Evolutionary conservation across 257 asterid species (phyloP), one percentile per base, ranked within the genome.

Genomic region (Salvia hispanica): DNA sequence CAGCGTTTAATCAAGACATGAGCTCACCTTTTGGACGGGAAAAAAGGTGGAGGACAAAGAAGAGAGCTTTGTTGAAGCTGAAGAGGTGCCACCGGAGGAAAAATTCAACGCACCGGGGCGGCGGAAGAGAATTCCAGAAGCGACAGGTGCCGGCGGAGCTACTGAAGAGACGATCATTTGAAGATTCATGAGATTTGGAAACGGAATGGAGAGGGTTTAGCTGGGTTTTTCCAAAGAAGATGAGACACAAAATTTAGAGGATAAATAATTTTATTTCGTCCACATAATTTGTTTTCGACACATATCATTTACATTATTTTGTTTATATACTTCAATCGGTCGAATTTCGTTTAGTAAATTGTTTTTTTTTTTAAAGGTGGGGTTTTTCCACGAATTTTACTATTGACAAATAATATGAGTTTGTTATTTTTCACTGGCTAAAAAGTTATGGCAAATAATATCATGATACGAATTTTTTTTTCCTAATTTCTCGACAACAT

Each of bases 101-200:
- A 68, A 40, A 36, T 39, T 63, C 52, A 47, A 40, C 18, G 15
- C 44, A 4, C 13, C 37, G 4, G 50, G 66, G 16, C 74, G 55
- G 31, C 51, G 58, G 42, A 37, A 44, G 50, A 70, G 53, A 59
- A 57, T 58, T 14, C 67, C 69, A 12, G 76, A 48, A 58, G 18
- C 33, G 55, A 58, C 34, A 25, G 73, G 45, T 25, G 74, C 45
- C 36, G 63, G 74, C 67, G 84, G 61, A 44, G 82, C 64, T 67
- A 84, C 71, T 28, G 75, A 70, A 70, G 74, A 47, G 15, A 61
- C 50, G 56, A 67, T 74, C 64, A 57, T 64, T 75, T 47, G 63
- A 31, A 13, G 57, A 31, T 6, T 31, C 7, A 42, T 55, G 60
- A 13, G 36, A 45, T 33, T 8, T 4, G 42, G 39, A 36, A 3